Conservation (phyloP, 2,329 filamentous ascomycete species). For the Paracamarosporium sp. region DNA sequence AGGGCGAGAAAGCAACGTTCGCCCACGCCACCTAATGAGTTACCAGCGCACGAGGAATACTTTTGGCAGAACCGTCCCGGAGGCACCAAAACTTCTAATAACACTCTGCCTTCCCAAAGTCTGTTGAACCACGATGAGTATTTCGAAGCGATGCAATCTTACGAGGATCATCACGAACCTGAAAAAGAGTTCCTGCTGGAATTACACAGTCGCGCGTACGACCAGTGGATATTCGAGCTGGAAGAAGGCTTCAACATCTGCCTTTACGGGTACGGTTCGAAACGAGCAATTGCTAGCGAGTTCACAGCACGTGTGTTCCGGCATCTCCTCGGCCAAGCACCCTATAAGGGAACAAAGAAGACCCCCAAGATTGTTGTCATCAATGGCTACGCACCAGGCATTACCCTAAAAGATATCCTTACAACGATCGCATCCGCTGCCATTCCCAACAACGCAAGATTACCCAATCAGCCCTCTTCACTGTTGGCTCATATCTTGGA, state of each 20-base stretch:
- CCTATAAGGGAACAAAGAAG: slow-evolving; percentile 38
- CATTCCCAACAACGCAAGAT: slow-evolving; percentile 56
- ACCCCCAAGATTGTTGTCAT: slow-evolving; percentile 76
- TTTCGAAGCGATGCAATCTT: slow-evolving; percentile 71
- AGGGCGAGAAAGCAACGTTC: slow-evolving; percentile 70
- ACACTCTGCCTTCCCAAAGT: slow-evolving; percentile 75
- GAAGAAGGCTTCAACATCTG: slow-evolving; percentile 87
- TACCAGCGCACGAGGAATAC: slow-evolving; percentile 89
- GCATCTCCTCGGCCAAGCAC: slow-evolving; percentile 34
- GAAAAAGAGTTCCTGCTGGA: slow-evolving; percentile 76
- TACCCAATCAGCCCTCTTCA: slow-evolving; percentile 70
- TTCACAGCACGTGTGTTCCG: slow-evolving; percentile 76
- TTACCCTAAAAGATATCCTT: slow-evolving; percentile 73
- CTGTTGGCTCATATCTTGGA: slow-evolving; percentile 72
- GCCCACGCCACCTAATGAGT: slow-evolving; percentile 79
- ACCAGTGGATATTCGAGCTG: slow-evolving; percentile 93
- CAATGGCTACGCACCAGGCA: slow-evolving; percentile 79
- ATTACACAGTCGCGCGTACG: slow-evolving; percentile 81
- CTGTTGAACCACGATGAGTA: slow-evolving; percentile 93
- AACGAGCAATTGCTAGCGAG: slow-evolving; percentile 73
- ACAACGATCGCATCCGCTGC: slow-evolving; percentile 72
- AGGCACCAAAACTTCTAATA: slow-evolving; percentile 82
- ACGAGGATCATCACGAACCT: slow-evolving; percentile 71
- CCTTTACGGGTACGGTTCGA: slow-evolving; percentile 91
- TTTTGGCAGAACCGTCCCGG: slow-evolving; percentile 91